Conservation (phyloP, 371 early-diverging fungal species). For the Lichtheimia ornata region DNA sequence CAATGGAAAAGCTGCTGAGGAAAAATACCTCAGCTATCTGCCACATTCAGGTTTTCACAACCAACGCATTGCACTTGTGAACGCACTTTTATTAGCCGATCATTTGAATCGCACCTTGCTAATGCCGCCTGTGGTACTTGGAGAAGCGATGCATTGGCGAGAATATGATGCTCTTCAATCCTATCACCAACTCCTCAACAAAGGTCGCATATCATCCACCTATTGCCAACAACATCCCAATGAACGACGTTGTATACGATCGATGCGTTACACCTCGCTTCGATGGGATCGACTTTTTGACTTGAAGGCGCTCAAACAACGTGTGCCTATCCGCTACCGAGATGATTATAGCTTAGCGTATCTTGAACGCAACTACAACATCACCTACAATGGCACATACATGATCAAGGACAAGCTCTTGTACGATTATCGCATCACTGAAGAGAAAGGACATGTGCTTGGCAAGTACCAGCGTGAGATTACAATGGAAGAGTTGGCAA, state of each 20-base stretch:
- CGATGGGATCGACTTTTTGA: conserved; percentile 45
- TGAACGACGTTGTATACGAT: background rate
- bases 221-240: no score
- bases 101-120: conserved; percentile 56
- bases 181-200: conserved; percentile 28
- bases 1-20: conserved; percentile 15
- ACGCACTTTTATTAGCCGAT: conserved; percentile 54
- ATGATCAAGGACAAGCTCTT: conserved; percentile 38
- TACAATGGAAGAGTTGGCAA: conserved; percentile 36
- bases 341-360: conserved; percentile 22
- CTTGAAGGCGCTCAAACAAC: conserved; percentile 24
- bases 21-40: conserved; percentile 50
- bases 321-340: conserved; percentile 29
- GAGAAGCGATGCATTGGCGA: conserved; percentile 45
- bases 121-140: conserved; percentile 56
- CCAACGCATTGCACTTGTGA: conserved; percentile 57
- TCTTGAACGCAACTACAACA: conserved; percentile 24
- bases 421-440: conserved; percentile 54
- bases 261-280: conserved; percentile 30
- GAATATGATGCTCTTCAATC: conserved; percentile 37
- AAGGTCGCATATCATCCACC: background rate
- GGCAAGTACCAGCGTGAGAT: conserved; percentile 43
- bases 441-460: conserved; percentile 24
- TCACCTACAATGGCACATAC: conserved; percentile 25
- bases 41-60: conserved; percentile 70